Percentiles rank a stretch among this genome's conserved stretches.
These are phyloP conservation scores for Dioszegia hungarica DNA, from an alignment of 768 basidiomycete species.

Conservation along the genomic window DNA sequence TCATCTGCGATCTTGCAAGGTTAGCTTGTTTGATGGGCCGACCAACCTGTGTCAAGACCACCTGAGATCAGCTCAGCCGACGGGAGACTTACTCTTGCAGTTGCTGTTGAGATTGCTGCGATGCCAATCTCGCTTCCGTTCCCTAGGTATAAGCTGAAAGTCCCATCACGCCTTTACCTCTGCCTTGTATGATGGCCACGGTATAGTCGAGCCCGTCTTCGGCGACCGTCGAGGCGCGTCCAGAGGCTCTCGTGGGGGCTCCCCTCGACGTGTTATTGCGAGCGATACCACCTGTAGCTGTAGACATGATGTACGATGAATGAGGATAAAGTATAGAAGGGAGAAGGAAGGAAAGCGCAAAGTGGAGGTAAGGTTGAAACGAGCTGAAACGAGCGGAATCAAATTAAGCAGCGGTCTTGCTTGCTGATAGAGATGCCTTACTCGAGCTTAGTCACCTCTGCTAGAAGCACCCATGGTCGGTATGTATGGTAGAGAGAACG, in stretches of 20 bases:
- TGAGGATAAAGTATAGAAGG: too few relatives aligned
- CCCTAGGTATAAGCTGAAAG: slow-evolving; percentile 38
- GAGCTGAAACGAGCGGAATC: too few relatives aligned
- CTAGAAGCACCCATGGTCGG: too few relatives aligned
- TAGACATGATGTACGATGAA: not conserved
- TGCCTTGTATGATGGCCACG: slow-evolving; percentile 22
- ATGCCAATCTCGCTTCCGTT: slow-evolving; percentile 80
- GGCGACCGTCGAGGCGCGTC: slow-evolving; percentile 1
- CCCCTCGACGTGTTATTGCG: not conserved
- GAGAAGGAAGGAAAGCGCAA: not conserved
- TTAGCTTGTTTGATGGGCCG: not conserved
- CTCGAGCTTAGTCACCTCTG: too few relatives aligned
- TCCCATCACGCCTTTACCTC: slow-evolving; percentile 8
- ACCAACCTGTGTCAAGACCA: slow-evolving; percentile 68
- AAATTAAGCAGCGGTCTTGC: too few relatives aligned
- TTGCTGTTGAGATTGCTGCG: slow-evolving; percentile 75
- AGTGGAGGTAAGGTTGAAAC: too few relatives aligned
- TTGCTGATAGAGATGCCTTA: too few relatives aligned
- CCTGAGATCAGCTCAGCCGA: not conserved
- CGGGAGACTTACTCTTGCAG: slow-evolving; percentile 56
- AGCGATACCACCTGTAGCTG: too few relatives aligned
- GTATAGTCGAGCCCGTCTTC: slow-evolving; percentile 8
- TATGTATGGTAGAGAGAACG: too few relatives aligned
- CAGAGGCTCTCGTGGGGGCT: not conserved
- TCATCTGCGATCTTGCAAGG: slow-evolving; percentile 3